These are phyloP conservation scores for Mayamaea pseudoterrestris DNA, from an alignment of 108 stramenopile species.

Conservation along the genomic window DNA sequence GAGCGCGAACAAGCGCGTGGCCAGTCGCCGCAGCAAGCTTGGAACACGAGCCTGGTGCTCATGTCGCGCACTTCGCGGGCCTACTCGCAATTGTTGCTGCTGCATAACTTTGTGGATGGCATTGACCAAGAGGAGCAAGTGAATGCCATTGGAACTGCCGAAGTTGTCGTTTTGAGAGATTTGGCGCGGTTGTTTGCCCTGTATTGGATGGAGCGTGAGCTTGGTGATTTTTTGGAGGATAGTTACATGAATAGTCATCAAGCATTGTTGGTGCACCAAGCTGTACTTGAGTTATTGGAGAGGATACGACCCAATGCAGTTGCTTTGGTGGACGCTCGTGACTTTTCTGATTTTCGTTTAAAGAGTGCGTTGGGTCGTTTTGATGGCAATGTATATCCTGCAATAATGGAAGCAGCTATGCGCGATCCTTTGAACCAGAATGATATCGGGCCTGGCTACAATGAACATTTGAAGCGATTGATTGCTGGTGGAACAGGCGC, in stretches of 20 bases:
- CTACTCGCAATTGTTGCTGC: constrained; percentile 60
- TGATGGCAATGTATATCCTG: constrained; percentile 86
- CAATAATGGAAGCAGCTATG: constrained; percentile 69
- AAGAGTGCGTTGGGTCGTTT: constrained; percentile 74
- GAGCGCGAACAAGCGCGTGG: constrained; percentile 26
- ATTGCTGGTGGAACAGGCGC: constrained; percentile 64
- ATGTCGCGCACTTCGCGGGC: constrained; percentile 71
- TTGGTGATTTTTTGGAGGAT: constrained; percentile 80
- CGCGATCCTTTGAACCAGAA: constrained; percentile 68
- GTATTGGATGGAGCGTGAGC: constrained; percentile 77
- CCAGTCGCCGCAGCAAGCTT: constrained; percentile 42
- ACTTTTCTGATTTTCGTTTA: constrained; percentile 84
- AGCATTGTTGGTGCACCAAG: constrained; percentile 27
- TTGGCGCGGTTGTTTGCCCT: constrained; percentile 65
- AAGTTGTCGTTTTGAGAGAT: constrained; percentile 39
- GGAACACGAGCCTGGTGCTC: constrained; percentile 68
- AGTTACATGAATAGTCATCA: constrained; percentile 41
- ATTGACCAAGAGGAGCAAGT: constrained; percentile 35
- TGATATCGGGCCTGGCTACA: constrained; percentile 54
- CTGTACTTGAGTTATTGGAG: constrained; percentile 40
- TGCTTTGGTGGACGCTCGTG: constrained; percentile 79
- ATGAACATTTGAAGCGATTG: constrained; percentile 57
- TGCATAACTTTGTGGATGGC: constrained; percentile 55
- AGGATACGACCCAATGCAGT: constrained; percentile 79
- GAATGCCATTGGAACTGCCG: constrained; percentile 27